phyloP scores from a whole-genome alignment of 2,329 filamentous ascomycete genomes.

The Alternaria rosae region DNA sequence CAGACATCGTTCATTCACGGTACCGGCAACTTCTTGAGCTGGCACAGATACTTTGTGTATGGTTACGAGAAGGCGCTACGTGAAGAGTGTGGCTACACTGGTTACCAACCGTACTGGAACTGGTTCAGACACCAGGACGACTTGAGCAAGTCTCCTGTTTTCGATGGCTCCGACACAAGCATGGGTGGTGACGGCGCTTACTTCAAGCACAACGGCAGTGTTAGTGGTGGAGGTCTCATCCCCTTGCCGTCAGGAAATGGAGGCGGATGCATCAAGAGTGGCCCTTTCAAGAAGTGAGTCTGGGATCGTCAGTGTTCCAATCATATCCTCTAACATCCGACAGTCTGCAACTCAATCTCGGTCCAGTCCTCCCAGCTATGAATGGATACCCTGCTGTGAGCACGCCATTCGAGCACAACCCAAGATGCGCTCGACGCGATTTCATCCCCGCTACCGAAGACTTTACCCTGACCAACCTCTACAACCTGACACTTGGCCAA shows the following conservation, averaged over 20 bases:
- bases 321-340: background rate
- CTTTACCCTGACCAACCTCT: conserved; percentile 39
- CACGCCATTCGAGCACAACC: conserved; percentile 28
- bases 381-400: conserved; percentile 18
- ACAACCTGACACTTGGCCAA: conserved; percentile 60
- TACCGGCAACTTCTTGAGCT: conserved; percentile 34
- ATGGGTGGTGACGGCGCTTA: conserved; percentile 41
- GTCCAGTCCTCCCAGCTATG: conserved; percentile 22
- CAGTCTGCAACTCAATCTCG: conserved; percentile 30
- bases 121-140: conserved; percentile 46
- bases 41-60: conserved; percentile 50
- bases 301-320: background rate
- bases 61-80: conserved; percentile 48
- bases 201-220: conserved; percentile 15
- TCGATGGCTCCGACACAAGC: conserved; percentile 43
- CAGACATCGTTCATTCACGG: conserved; percentile 25
- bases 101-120: conserved; percentile 57
- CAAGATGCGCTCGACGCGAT: conserved; percentile 45
- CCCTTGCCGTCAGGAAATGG: conserved; percentile 24
- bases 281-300: conserved; percentile 39
- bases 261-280: conserved; percentile 32
- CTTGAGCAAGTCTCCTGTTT: conserved; percentile 38
- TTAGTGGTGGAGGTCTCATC: conserved; percentile 19
- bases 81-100: conserved; percentile 50
- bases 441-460: conserved; percentile 34